Evolutionary conservation across 441 rosid genomes (phyloP), one percentile per base, ranked within the genome.

Genomic region (Eruca vesicaria): DNA sequence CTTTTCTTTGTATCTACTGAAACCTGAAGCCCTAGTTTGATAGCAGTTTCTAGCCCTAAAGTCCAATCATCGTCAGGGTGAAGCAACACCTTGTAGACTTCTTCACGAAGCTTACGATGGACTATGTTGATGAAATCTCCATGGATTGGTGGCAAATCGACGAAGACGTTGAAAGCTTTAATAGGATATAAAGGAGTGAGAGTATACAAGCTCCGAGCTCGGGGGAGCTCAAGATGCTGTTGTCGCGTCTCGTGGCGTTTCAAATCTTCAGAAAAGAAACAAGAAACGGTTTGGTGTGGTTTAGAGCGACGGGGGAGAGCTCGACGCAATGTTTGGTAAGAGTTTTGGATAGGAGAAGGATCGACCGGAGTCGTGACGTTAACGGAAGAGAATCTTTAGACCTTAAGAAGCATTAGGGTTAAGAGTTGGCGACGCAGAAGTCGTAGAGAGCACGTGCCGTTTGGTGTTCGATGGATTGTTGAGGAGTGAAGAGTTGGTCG

Each of bases 21-120:
- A 43, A 66, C 12, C 61, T 3, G 29, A 74, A 60, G 23, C 68
- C 73, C 72, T 12, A 74, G 32, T 58, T 74, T 74, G 20, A 74
- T 11, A 33, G 31, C 62, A 26, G 43, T 14, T 67, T 67, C 21
- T 7, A 74, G 33, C 35, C 63, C 78, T 6, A 67, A 35, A 14
- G 1, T 18, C 78, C 78, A 74, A 0, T 67, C 62, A 7, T 35
- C 41, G 41, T 35, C 14, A 35, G 41, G 41, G 41, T 35, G 41
- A 35, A 38, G 11, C 43, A 36, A 36, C 43, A 36, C 43, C 45
- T 38, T 38, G 15, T 38, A 38, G 45, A 11, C 45, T 38, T 38
- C 45, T 11, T 38, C 45, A 11, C 11, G 45, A 11, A 38, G 45
- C 45, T 38, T 38, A 38, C 19, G 7, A 1, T 7, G 18, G 38